These are phyloP conservation scores for Cryptomeria japonica DNA, from an alignment of 75 land plant species.

Conservation along the genomic window DNA sequence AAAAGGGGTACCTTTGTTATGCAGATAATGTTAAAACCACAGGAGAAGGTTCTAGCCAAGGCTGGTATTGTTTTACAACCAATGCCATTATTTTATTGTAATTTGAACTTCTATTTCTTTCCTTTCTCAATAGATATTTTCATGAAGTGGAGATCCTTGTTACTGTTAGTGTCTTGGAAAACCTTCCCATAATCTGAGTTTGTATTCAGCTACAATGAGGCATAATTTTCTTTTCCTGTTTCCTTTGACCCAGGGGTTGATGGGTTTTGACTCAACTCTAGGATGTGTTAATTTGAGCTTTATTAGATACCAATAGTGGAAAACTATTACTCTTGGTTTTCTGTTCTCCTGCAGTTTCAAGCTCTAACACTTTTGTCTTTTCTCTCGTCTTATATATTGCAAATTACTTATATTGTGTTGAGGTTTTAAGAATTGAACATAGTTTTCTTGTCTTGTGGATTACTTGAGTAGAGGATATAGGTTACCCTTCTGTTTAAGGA, in stretches of 20 bases:
- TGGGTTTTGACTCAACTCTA: neutral
- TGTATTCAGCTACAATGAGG: neutral
- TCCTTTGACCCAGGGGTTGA: neutral
- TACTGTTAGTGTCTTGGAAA: neutral
- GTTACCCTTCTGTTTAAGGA: neutral
- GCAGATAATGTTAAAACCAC: constrained; percentile 88
- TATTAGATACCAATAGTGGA: neutral
- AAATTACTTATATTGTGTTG: neutral
- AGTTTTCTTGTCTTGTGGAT: neutral
- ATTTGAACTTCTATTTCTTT: neutral
- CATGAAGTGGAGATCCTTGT: neutral
- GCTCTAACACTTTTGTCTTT: neutral
- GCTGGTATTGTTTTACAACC: constrained; percentile 47
- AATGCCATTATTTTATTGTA: neutral
- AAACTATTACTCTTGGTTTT: neutral
- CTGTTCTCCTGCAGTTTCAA: neutral
- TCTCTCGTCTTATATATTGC: neutral
- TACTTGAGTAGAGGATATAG: neutral
- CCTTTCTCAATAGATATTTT: neutral
- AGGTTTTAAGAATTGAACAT: constrained; percentile 6
- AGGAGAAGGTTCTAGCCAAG: constrained; percentile 70
- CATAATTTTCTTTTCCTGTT: neutral
- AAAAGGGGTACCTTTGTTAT: neutral
- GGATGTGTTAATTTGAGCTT: neutral
- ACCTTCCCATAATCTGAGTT: neutral